A percentile compares a stretch with the other conserved stretches of the same genome.
Evolutionary conservation across 2,329 filamentous ascomycete species (phyloP).

Genomic region (Talaromyces verruculosus): DNA sequence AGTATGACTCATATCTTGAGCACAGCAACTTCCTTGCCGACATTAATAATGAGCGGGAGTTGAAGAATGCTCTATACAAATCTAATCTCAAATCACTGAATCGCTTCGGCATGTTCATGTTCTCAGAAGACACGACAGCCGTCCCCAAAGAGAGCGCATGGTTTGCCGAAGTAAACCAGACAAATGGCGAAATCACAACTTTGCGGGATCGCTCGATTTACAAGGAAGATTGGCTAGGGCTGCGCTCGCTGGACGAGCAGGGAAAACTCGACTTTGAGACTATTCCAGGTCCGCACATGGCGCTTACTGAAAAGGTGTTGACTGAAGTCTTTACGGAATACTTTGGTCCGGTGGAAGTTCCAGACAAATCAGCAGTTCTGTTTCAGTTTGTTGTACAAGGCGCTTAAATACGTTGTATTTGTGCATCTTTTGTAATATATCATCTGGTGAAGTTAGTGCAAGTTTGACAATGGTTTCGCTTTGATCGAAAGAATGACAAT

Average conservation of each 20-base stretch:
- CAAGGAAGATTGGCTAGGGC: conserved; percentile 87
- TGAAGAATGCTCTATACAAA: conserved; percentile 74
- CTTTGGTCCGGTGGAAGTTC: conserved; percentile 39
- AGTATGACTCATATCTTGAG: conserved; percentile 72
- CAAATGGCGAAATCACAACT: conserved; percentile 60
- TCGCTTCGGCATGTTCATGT: conserved; percentile 85
- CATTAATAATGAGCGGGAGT: conserved; percentile 83
- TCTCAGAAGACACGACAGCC: conserved; percentile 79
- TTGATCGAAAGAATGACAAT: background rate
- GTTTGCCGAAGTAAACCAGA: conserved; percentile 83
- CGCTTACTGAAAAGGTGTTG: conserved; percentile 66
- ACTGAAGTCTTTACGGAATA: conserved; percentile 61
- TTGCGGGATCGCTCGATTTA: conserved; percentile 73
- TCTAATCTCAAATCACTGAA: conserved; percentile 67
- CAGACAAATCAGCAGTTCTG: conserved; percentile 19
- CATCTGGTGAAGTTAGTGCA: background rate
- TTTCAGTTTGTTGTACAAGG: conserved; percentile 14
- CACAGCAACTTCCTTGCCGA: conserved; percentile 88
- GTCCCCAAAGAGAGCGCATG: conserved; percentile 87
- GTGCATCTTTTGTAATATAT: conserved; percentile 7
- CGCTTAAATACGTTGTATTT: background rate
- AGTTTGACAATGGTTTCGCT: background rate
- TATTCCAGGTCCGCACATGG: conserved; percentile 79
- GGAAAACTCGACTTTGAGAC: conserved; percentile 74
- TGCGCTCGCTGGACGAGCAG: conserved; percentile 75